Evolutionary conservation across 2,329 filamentous ascomycete genomes (phyloP), one percentile per base, ranked within the genome.

Genomic region (Pyricularia sp.): DNA sequence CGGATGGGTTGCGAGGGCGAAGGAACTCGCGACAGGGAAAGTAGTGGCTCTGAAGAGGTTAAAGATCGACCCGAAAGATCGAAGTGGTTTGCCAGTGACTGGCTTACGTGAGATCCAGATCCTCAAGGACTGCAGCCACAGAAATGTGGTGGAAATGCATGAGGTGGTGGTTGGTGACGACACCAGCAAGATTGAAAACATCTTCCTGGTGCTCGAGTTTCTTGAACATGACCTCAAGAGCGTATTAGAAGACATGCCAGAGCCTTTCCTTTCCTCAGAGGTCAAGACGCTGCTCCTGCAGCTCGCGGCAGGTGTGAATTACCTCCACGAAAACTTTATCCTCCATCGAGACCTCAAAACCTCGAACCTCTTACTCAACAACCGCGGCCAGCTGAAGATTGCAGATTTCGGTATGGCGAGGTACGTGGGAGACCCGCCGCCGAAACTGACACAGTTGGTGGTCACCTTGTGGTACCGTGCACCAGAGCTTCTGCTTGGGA

Each of bases 351-450:
- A 97, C 76, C 85, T 96, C 71, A 96, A 96, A 76, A 96, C 92
- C 3, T 93, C 90, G 62, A 96, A 96, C 72, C 86, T 99, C 61
- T 86, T 99, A 61, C 88, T 99, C 77, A 96, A 91, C 79, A 97
- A 97, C 79, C 90, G 92, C 60, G 94, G 94, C 60, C 88, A 90
- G 74, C 88, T 99, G 75, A 97, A 97, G 76, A 88, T 99, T 68
- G 94, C 94, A 66, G 94, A 99, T 77, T 99, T 99, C 73, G 94
- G 94, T 75, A 97, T 99, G 91, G 93, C 94, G 3, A 85, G 94
- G 31, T 94, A 94, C 77, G 89, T 90, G 65, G 89, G 89, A 63
- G 86, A 91, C 70, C 92, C 93, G 4, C 81, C 87, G 0, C 80
- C 81, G 4, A 88, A 89, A 68, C 82, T 97, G 66, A 97, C 94